Conservation (phyloP, 345 rosid species). For the Conringia planisiliqua region DNA sequence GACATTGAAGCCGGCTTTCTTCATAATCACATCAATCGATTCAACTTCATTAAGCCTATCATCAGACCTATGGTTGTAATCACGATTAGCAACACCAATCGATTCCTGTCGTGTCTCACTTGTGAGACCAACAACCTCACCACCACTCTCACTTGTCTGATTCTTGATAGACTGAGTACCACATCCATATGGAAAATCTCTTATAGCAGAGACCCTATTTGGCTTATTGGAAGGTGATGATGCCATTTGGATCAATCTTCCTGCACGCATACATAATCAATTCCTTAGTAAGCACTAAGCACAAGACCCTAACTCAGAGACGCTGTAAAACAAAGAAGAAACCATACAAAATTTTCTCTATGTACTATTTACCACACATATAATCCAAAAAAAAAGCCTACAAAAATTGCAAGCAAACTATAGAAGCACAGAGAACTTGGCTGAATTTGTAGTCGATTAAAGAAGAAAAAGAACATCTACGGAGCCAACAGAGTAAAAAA, state of each 20-base stretch:
- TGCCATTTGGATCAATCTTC: neutral
- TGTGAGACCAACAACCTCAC: neutral
- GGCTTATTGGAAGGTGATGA: neutral
- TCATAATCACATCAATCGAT: conserved; percentile 1
- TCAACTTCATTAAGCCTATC: neutral
- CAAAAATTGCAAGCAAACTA: too few relatives aligned
- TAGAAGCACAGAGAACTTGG: too few relatives aligned
- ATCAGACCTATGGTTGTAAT: neutral
- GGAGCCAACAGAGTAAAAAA: too few relatives aligned
- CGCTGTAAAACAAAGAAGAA: too few relatives aligned
- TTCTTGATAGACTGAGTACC: neutral
- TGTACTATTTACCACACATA: too few relatives aligned
- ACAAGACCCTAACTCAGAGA: too few relatives aligned
- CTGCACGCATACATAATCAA: neutral
- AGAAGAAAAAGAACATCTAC: too few relatives aligned
- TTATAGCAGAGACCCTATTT: neutral
- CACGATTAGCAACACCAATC: neutral
- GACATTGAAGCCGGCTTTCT: conserved; percentile 9
- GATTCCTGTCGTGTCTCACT: neutral
- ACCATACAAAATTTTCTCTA: too few relatives aligned
- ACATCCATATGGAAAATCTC: neutral
- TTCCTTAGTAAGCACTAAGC: too few relatives aligned
- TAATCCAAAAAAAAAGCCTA: too few relatives aligned
- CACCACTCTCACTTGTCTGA: neutral
- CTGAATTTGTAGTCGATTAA: too few relatives aligned